Base-by-base conservation (phyloP, 108 stramenopile species). In the Pseudonitzschia pungens region DNA sequence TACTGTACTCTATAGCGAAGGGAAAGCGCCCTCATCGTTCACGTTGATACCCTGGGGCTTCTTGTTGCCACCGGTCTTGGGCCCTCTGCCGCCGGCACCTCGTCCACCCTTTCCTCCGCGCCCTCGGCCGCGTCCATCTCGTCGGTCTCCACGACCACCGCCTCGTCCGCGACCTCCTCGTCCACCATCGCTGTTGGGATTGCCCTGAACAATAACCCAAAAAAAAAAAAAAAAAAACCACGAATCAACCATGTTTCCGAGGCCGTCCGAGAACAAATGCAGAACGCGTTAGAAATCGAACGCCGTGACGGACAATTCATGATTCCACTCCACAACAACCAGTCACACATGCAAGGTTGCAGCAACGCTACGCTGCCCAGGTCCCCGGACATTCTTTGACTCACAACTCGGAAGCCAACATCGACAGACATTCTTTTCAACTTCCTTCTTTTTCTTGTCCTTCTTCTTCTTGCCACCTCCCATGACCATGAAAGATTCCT, bases 401-500 rank as follows among this genome's bases (percentile, higher is more conserved):
- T 18, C 72, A 78, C 77, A 40, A 88, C 82, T 55, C 82, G 88
- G 73, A 95, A 93, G 66, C 86, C 89, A 72, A 90, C 70, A 18
- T 86, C 85, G 51, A 91, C 78, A n/a, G 77, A 80, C 63, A n/a
- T 83, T 76, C 81, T 88, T 89, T 73, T 80, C 83, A 44, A 70
- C 78, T 41, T 87, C 79, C 69, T 86, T 83, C 40, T 78, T 70
- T 41, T 84, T 75, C 70, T 83, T 83, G 15, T 82, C 78, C 55
- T 72, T 83, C 60, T 81, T 83, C 65, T 80, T 72, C 81, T 93
- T 93, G 24, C 87, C 91, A 14, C 79, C 81, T 56, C 91, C 93
- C 89, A 93, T 90, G 32, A 84, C 80, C 69, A 96, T 70, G 84
- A 90, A 94, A 70, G 91, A 86, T 52, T 89, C 81, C 57, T 81